Evolutionary conservation across 768 basidiomycete genomes (phyloP).

Genomic region (Leucocoprinus birnbaumii): DNA sequence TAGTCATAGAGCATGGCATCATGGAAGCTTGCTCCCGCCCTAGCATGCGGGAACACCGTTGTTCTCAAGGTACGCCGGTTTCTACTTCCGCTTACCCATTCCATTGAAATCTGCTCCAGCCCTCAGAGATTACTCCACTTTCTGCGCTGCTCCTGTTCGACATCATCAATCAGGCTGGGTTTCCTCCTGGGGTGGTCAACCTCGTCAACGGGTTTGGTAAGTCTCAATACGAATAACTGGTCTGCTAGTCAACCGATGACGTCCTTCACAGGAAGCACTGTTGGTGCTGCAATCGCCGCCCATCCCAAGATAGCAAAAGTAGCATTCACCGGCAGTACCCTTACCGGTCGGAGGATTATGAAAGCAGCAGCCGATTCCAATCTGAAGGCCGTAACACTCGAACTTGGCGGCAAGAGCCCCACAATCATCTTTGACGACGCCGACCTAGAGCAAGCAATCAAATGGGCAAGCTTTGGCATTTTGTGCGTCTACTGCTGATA

Average conservation of each 20-base stretch:
- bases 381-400: conserved; percentile 72
- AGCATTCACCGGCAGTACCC: conserved; percentile 77
- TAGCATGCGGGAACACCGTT: conserved; percentile 49
- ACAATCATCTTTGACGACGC: conserved; percentile 66
- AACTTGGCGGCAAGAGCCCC: conserved; percentile 69
- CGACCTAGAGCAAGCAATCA: conserved; percentile 58
- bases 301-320: conserved; percentile 69
- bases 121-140: conserved; percentile 73
- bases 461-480: conserved; percentile 65
- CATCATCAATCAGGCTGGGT: conserved; percentile 66
- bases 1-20: conserved; percentile 40
- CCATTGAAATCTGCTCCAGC: conserved; percentile 23
- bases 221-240: background rate
- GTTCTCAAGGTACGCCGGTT: background rate
- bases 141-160: conserved; percentile 51
- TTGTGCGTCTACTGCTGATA: conserved; percentile 40
- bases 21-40: conserved; percentile 74
- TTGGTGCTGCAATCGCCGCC: conserved; percentile 62
- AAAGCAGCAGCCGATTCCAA: conserved; percentile 71
- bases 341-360: conserved; percentile 68
- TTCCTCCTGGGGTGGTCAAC: conserved; percentile 76
- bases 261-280: conserved; percentile 34
- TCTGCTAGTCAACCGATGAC: background rate
- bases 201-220: conserved; percentile 63
- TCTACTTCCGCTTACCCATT: no score